Conservation (phyloP, 192 early-diverging fungal species). For the Coemansia aciculifera region DNA sequence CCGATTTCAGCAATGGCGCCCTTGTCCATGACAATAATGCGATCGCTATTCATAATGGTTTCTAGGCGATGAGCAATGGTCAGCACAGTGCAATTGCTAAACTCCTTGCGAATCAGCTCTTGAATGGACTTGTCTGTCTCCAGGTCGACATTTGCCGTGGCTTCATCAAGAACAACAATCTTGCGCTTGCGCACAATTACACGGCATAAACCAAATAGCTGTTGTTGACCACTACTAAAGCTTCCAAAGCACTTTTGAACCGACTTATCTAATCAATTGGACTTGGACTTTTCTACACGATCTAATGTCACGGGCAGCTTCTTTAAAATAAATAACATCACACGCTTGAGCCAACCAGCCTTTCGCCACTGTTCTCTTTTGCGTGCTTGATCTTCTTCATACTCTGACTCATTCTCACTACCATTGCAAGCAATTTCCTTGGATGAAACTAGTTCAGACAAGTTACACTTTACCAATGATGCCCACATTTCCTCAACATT, state of each 20-base stretch:
- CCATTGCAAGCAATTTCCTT: neutral
- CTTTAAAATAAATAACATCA: no score
- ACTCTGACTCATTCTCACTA: constrained; percentile 1
- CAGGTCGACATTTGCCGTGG: constrained; percentile 51
- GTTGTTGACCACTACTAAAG: no score
- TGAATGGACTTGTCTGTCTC: constrained; percentile 13
- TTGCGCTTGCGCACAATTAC: constrained; percentile 47
- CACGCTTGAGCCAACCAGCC: no score
- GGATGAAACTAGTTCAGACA: neutral
- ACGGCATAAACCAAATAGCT: no score
- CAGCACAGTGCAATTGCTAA: no score
- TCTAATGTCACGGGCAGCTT: no score
- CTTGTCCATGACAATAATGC: no score
- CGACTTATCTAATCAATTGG: neutral
- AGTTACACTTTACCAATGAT: constrained; percentile 18
- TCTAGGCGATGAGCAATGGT: no score
- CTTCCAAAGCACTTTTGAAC: neutral
- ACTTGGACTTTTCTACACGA: neutral
- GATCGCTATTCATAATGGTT: no score
- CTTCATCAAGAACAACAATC: constrained; percentile 10
- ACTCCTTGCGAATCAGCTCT: no score
- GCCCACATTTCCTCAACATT: neutral
- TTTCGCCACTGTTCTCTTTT: no score
- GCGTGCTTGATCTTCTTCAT: constrained; percentile 1
- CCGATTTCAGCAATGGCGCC: no score